These are phyloP conservation scores for Sphaerulina populicola DNA, from an alignment of 2,329 filamentous ascomycete species.

Conservation along the genomic window DNA sequence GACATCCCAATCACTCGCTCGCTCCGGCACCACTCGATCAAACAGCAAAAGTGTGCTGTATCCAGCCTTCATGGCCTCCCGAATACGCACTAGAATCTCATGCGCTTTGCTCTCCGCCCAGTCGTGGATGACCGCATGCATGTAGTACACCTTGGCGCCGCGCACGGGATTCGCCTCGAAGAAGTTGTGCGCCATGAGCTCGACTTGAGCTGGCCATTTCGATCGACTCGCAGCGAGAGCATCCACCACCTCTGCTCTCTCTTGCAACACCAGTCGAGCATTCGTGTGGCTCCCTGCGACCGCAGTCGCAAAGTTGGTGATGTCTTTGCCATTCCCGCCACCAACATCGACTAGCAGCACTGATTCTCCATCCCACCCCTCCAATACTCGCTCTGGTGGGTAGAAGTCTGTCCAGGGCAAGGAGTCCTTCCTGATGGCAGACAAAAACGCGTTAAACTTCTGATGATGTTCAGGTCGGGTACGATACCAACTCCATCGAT, in stretches of 20 bases:
- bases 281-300: neutral
- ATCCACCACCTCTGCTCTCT: constrained; percentile 6
- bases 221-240: neutral
- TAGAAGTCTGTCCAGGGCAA: constrained; percentile 10
- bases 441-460: constrained; percentile 14
- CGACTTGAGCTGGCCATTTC: constrained; percentile 1
- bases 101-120: constrained; percentile 19
- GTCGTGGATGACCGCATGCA: constrained; percentile 24
- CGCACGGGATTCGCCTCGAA: constrained; percentile 15
- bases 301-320: neutral
- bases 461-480: neutral
- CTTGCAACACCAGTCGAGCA: constrained; percentile 8
- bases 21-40: constrained; percentile 22
- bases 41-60: constrained; percentile 25
- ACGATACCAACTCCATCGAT: constrained; percentile 9
- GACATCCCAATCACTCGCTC: constrained; percentile 10
- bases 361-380: constrained; percentile 11
- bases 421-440: constrained; percentile 5
- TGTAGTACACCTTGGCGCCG: constrained; percentile 28
- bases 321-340: constrained; percentile 21
- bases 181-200: constrained; percentile 17
- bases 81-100: constrained; percentile 18
- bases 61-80: constrained; percentile 20
- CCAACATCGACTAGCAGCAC: constrained; percentile 23
- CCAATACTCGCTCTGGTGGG: neutral